Percentiles rank a stretch among this genome's conserved stretches.
Conservation (phyloP, 495 filamentous ascomycete species). For the Parathielavia appendiculata region DNA sequence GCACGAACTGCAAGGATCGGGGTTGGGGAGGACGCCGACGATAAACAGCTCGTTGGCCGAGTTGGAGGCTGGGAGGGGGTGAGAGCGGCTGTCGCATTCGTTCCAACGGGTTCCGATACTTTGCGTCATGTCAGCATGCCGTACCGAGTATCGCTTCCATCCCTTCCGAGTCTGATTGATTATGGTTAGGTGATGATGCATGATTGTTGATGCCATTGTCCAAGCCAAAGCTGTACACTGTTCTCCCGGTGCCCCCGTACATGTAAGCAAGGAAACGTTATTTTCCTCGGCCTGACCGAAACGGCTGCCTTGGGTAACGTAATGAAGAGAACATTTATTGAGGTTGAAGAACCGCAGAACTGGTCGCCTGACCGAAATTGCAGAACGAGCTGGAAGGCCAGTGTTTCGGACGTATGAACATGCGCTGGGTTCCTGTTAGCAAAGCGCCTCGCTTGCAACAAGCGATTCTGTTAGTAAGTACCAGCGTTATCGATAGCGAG, state of each 20-base stretch:
- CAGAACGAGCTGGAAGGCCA: not conserved
- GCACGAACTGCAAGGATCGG: constrained; percentile 13
- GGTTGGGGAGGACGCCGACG: not conserved
- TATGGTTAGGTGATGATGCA: no score
- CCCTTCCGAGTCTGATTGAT: no score
- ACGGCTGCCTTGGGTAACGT: constrained; percentile 9
- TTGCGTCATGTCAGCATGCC: no score
- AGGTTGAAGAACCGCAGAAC: not conserved
- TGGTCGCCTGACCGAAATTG: constrained; percentile 11
- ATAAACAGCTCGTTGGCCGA: constrained; percentile 17
- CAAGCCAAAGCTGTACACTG: not conserved
- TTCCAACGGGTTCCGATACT: no score
- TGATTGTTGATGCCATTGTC: no score
- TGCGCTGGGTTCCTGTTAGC: not conserved
- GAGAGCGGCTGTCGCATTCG: not conserved
- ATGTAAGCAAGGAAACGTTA: not conserved
- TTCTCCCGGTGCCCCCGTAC: not conserved
- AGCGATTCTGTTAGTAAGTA: not conserved
- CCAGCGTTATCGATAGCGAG: not conserved
- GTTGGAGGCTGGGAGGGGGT: constrained; percentile 7
- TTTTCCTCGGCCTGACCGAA: constrained; percentile 7
- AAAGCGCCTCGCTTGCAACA: not conserved
- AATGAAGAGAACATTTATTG: not conserved
- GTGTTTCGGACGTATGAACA: not conserved
- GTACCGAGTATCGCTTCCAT: no score